Evolutionary conservation across 768 basidiomycete genomes (phyloP).

Genomic region (Leccinellum rugosiceps): DNA sequence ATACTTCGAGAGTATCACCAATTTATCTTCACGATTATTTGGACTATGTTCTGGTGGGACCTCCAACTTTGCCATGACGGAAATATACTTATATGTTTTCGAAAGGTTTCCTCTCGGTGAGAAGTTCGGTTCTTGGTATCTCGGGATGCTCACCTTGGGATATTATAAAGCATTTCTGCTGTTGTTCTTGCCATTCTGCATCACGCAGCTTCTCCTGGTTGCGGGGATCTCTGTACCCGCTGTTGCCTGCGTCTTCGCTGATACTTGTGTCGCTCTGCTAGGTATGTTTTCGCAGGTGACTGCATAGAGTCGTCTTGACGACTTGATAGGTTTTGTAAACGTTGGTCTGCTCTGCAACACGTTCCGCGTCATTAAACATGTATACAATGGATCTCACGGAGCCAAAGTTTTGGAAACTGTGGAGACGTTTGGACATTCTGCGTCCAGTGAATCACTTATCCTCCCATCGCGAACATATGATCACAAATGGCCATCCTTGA

Average conservation of each 20-base stretch:
- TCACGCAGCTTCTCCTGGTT: constrained; percentile 46
- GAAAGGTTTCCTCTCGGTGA: constrained; percentile 59
- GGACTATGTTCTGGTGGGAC: constrained; percentile 68
- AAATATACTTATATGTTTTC: constrained; percentile 2
- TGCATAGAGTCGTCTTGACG: neutral
- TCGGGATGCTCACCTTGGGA: constrained; percentile 1
- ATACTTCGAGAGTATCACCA: constrained; percentile 49
- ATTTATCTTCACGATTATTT: constrained; percentile 59
- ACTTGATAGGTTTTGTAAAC: constrained; percentile 55
- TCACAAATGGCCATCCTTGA: neutral
- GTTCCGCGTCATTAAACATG: constrained; percentile 56
- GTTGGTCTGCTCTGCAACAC: constrained; percentile 68
- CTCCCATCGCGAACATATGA: neutral
- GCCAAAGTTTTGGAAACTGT: constrained; percentile 9
- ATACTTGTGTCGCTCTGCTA: constrained; percentile 48
- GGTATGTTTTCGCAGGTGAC: constrained; percentile 37
- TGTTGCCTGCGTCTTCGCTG: constrained; percentile 46
- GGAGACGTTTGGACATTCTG: constrained; percentile 23
- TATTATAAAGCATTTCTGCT: constrained; percentile 50
- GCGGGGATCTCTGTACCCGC: constrained; percentile 50
- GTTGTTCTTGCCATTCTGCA: constrained; percentile 56
- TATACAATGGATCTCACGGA: constrained; percentile 35
- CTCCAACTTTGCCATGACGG: neutral
- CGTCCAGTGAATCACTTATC: constrained; percentile 21
- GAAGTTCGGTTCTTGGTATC: constrained; percentile 12